A percentile compares a stretch with the other conserved stretches of the same genome.
These are phyloP conservation scores for Ambispora gerdemannii DNA, from an alignment of 192 early-diverging fungal genomes.

Conservation along the genomic window DNA sequence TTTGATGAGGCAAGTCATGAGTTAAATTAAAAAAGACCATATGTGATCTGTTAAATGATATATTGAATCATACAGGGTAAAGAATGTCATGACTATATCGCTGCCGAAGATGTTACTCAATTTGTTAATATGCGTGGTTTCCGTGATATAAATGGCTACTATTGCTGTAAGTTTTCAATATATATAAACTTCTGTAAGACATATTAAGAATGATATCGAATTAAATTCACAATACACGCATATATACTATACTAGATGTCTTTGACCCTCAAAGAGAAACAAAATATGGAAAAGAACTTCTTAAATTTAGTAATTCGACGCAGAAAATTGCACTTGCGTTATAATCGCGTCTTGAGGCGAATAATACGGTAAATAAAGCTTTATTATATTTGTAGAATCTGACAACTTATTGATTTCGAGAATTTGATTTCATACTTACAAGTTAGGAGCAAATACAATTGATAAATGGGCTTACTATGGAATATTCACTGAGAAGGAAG, in stretches of 20 bases:
- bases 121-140: slow-evolving; percentile 25
- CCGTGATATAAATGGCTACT: not conserved
- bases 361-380: slow-evolving; percentile 21
- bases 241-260: slow-evolving; percentile 3
- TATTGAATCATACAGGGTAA: not conserved
- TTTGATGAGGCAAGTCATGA: not conserved
- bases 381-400: too few relatives aligned
- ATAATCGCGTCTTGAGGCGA: not conserved
- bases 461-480: slow-evolving; percentile 19
- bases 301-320: slow-evolving; percentile 12
- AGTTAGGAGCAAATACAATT: slow-evolving; percentile 11
- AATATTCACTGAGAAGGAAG: slow-evolving; percentile 7
- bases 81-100: slow-evolving; percentile 8
- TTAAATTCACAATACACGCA: not conserved
- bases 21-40: too few relatives aligned
- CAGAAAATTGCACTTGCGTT: slow-evolving; percentile 24
- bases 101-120: not conserved
- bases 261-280: not conserved
- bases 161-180: slow-evolving; percentile 21
- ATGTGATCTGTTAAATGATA: not conserved
- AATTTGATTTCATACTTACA: not conserved
- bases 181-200: not conserved
- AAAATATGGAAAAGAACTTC: not conserved
- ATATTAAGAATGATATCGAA: not conserved
- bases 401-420: too few relatives aligned